phyloP scores from a whole-genome alignment of 805 yeast genomes.

The Hanseniaspora hatyaiensis region DNA sequence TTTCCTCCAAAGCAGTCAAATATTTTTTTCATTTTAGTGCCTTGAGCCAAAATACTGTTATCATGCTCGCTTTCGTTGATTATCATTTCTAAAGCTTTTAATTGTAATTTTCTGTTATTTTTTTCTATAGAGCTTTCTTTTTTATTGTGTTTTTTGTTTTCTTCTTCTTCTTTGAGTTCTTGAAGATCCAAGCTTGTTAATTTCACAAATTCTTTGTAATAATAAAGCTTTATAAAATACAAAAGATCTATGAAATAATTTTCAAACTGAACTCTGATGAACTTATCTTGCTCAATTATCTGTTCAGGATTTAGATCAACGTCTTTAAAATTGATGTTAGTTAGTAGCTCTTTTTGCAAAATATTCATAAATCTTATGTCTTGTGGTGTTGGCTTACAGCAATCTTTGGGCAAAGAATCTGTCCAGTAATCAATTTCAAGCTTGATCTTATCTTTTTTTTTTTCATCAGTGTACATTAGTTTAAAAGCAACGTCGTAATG shows the following conservation, averaged over 20 bases:
- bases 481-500: constrained; percentile 14
- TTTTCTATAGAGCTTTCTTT: constrained; percentile 13
- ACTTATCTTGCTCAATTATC: constrained; percentile 5
- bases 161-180: constrained; percentile 1
- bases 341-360: neutral
- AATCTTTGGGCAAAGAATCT: neutral
- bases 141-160: neutral
- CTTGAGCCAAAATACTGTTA: neutral
- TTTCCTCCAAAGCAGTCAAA: constrained; percentile 14
- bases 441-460: constrained; percentile 1
- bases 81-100: constrained; percentile 9
- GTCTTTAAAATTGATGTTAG: neutral
- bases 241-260: constrained; percentile 10
- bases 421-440: constrained; percentile 11
- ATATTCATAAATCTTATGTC: constrained; percentile 10
- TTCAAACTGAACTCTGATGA: constrained; percentile 13
- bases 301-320: neutral
- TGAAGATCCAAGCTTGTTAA: constrained; percentile 7
- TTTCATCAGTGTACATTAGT: neutral
- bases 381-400: neutral
- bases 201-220: constrained; percentile 12
- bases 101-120: constrained; percentile 1
- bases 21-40: constrained; percentile 3
- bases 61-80: constrained; percentile 10
- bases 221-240: constrained; percentile 9